Evolutionary conservation across 1,284 basidiomycete genomes (phyloP).

Genomic region (Prillingera fragicola): DNA sequence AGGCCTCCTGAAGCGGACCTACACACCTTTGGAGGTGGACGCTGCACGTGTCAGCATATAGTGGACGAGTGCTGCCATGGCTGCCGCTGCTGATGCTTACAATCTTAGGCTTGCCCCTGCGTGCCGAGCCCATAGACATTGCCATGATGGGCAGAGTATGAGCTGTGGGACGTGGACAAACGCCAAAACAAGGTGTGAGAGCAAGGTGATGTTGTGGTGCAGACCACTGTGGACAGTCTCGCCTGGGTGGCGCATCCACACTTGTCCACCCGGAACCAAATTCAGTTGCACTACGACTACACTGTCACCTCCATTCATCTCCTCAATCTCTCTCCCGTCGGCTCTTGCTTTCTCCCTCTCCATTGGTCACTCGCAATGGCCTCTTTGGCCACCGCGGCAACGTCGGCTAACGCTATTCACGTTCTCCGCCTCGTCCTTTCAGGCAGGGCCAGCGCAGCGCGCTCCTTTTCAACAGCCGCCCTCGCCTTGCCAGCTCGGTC

Average conservation of each 20-base stretch:
- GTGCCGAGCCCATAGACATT: conserved; percentile 35
- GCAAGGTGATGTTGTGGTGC: too few relatives aligned
- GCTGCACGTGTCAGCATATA: conserved; percentile 23
- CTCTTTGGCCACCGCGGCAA: too few relatives aligned
- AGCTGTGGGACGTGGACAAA: too few relatives aligned
- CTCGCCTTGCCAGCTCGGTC: conserved; percentile 1
- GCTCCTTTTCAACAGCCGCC: conserved; percentile 4
- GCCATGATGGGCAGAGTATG: conserved; percentile 25
- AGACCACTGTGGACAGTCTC: too few relatives aligned
- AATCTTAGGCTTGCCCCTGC: conserved; percentile 43
- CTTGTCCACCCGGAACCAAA: too few relatives aligned
- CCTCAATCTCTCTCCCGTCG: too few relatives aligned
- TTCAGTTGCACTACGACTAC: too few relatives aligned
- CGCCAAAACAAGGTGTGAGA: too few relatives aligned
- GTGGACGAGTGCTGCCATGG: background rate
- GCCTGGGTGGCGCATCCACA: too few relatives aligned
- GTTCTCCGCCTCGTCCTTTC: conserved; percentile 18
- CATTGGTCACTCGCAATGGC: too few relatives aligned
- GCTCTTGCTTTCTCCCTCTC: too few relatives aligned
- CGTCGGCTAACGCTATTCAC: conserved; percentile 18
- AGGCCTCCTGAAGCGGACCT: background rate
- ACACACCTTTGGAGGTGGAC: conserved; percentile 41
- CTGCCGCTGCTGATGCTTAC: conserved; percentile 20
- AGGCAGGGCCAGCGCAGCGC: background rate
- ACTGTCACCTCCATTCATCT: too few relatives aligned